A percentile compares a stretch with the other conserved stretches of the same genome.
These are phyloP conservation scores for Cylindrotheca closterium DNA, from an alignment of 108 stramenopile species.

Conservation along the genomic window DNA sequence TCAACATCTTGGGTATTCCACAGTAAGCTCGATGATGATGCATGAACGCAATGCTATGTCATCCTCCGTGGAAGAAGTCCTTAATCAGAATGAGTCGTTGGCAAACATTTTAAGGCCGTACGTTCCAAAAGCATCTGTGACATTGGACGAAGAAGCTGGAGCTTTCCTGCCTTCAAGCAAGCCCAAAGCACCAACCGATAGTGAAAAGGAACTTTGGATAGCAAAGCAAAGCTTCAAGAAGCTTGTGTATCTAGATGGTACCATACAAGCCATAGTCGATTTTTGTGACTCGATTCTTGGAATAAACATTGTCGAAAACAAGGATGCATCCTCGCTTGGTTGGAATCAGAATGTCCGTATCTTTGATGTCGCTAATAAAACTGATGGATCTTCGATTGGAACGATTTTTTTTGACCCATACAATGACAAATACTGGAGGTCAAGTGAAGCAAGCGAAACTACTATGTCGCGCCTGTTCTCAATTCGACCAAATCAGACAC, in stretches of 20 bases:
- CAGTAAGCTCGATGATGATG: background rate
- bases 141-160: slow-evolving; percentile 8
- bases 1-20: background rate
- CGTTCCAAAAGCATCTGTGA: slow-evolving; percentile 3
- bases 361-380: slow-evolving; percentile 10
- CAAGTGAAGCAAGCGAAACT: slow-evolving; percentile 12
- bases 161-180: slow-evolving; percentile 5
- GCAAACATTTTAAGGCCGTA: slow-evolving; percentile 2
- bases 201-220: background rate
- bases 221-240: slow-evolving; percentile 16
- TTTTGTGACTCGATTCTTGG: slow-evolving; percentile 20
- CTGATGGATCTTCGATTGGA: slow-evolving; percentile 12
- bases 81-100: background rate
- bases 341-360: slow-evolving; percentile 27
- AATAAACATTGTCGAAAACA: slow-evolving; percentile 6
- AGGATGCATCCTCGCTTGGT: background rate
- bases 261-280: slow-evolving; percentile 13
- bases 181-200: background rate
- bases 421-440: slow-evolving; percentile 17
- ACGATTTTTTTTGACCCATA: slow-evolving; percentile 23
- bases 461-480: slow-evolving; percentile 2
- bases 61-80: slow-evolving; percentile 4
- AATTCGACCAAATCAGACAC: background rate
- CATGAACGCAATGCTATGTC: slow-evolving; percentile 6
- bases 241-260: slow-evolving; percentile 14